A percentile compares a stretch with the other conserved stretches of the same genome.
phyloP scores from a whole-genome alignment of 495 filamentous ascomycete species.

The Cenococcum geophilum region DNA sequence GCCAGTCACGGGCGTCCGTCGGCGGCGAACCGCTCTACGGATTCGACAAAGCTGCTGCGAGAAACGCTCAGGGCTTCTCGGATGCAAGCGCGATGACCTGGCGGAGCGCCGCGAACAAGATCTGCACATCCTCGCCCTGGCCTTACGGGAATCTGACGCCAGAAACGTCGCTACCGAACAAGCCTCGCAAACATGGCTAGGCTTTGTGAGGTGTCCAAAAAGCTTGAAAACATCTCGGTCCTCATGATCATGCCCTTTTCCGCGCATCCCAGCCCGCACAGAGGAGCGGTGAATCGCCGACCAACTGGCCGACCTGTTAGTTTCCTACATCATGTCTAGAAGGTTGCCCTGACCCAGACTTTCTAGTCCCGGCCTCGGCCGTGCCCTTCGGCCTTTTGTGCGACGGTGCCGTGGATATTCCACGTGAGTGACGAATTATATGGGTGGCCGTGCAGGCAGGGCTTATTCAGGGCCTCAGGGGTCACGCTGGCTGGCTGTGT shows the following conservation, averaged over 20 bases:
- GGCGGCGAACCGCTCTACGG: conserved; percentile 30
- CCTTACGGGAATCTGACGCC: conserved; percentile 28
- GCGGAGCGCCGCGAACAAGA: conserved; percentile 32
- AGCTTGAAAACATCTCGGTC: conserved; percentile 19
- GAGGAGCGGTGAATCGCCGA: conserved; percentile 27
- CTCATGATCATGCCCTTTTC: conserved; percentile 7
- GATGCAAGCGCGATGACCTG: conserved; percentile 28
- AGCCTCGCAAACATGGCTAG: conserved; percentile 31
- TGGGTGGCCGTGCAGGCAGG: conserved; percentile 10
- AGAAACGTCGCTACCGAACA: conserved; percentile 27
- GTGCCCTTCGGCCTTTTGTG: conserved; percentile 11
- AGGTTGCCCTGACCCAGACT: conserved; percentile 17
- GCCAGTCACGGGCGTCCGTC: conserved; percentile 19
- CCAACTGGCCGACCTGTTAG: conserved; percentile 14
- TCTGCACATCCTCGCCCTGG: conserved; percentile 31
- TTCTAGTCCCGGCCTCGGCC: conserved; percentile 30
- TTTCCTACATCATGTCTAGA: conserved; percentile 11
- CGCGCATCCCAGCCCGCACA: conserved; percentile 2
- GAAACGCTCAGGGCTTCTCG: not conserved
- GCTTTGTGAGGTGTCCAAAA: conserved; percentile 33
- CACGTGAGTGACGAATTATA: conserved; percentile 21
- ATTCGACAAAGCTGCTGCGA: conserved; percentile 9
- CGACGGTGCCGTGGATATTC: conserved; percentile 16
- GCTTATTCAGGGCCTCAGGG: conserved; percentile 8
- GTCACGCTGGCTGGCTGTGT: conserved; percentile 17